A percentile compares a stretch with the other conserved stretches of the same genome.
Evolutionary conservation across 2,329 filamentous ascomycete genomes (phyloP).

Genomic region (Aspergillus udagawae): DNA sequence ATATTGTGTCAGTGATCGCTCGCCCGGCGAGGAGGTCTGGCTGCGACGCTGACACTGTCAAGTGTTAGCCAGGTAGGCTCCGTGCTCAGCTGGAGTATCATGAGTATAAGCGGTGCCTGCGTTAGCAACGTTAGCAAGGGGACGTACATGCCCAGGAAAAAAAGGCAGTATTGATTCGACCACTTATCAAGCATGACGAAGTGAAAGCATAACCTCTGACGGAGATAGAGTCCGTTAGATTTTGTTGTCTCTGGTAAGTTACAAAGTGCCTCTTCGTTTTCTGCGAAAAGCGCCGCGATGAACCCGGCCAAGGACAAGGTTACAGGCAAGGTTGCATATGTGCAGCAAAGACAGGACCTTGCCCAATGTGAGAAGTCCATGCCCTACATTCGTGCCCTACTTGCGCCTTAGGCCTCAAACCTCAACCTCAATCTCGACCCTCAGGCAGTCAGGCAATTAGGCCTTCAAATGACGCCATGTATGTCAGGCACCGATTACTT

Average conservation of each 20-base stretch:
- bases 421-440: background rate
- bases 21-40: background rate
- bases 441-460: background rate
- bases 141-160: no score
- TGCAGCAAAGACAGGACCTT: background rate
- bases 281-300: background rate
- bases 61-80: no score
- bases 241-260: no score
- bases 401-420: background rate
- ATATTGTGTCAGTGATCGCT: background rate
- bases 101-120: no score
- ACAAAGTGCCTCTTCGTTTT: no score
- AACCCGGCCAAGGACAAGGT: background rate
- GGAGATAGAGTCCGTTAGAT: no score
- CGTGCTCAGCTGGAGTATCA: no score
- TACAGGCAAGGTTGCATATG: background rate
- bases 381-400: background rate
- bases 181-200: no score
- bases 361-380: background rate
- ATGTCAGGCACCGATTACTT: background rate
- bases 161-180: no score
- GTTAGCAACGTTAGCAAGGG: no score
- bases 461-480: background rate
- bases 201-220: no score
- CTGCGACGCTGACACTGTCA: no score